Percentiles rank a stretch among this genome's conserved stretches.
Conservation (phyloP, 2,329 filamentous ascomycete species). For the Alternaria novae-zelandiae region DNA sequence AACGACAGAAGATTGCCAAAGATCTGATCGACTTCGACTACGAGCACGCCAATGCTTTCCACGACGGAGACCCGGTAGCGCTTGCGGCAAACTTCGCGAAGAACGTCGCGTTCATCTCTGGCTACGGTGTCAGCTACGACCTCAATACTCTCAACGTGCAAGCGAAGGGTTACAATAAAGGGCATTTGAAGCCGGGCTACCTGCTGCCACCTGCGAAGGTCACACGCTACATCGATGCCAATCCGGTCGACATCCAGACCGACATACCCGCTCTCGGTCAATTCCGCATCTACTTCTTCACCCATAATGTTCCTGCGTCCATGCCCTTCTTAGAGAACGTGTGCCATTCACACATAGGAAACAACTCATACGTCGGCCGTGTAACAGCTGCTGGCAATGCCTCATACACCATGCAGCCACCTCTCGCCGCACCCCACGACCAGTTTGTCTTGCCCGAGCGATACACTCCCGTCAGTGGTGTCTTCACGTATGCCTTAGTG, state of each 20-base stretch:
- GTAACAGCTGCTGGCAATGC: slow-evolving; percentile 64
- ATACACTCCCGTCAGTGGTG: slow-evolving; percentile 70
- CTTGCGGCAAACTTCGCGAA: slow-evolving; percentile 72
- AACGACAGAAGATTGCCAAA: slow-evolving; percentile 52
- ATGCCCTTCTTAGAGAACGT: slow-evolving; percentile 66
- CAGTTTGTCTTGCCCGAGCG: slow-evolving; percentile 70
- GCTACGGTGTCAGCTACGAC: slow-evolving; percentile 72
- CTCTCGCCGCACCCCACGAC: slow-evolving; percentile 65
- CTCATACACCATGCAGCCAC: slow-evolving; percentile 68
- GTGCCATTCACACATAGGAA: slow-evolving; percentile 61
- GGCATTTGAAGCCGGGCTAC: slow-evolving; percentile 49
- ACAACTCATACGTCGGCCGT: slow-evolving; percentile 64
- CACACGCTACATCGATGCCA: slow-evolving; percentile 77
- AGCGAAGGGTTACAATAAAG: slow-evolving; percentile 59
- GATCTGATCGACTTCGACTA: slow-evolving; percentile 55
- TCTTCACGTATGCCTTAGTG: slow-evolving; percentile 70
- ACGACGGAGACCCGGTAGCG: slow-evolving; percentile 67
- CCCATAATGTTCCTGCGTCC: slow-evolving; percentile 64
- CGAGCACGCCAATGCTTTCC: slow-evolving; percentile 60
- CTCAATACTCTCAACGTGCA: slow-evolving; percentile 67
- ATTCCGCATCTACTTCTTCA: slow-evolving; percentile 76
- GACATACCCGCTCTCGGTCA: slow-evolving; percentile 80
- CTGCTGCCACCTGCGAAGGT: slow-evolving; percentile 71
- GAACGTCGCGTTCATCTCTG: slow-evolving; percentile 76
- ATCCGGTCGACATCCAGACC: slow-evolving; percentile 77